These are phyloP conservation scores for Hura crepitans DNA, from an alignment of 441 rosid species.

Conservation along the genomic window DNA sequence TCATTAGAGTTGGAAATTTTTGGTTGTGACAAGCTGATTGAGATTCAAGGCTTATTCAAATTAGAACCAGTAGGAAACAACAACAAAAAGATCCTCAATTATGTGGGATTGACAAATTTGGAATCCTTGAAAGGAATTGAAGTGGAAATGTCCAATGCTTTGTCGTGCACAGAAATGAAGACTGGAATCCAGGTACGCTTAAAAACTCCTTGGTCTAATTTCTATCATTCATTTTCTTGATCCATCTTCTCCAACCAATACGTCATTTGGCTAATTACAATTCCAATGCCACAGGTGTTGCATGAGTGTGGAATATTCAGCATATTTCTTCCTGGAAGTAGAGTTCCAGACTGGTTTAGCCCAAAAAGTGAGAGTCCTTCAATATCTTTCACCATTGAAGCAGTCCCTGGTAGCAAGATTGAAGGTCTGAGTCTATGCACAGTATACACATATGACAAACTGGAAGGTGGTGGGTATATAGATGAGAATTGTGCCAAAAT, in stretches of 20 bases:
- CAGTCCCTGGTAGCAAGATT: constrained; percentile 5
- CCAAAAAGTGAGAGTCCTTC: constrained; percentile 3
- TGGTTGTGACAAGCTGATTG: constrained; percentile 13
- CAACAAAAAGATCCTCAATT: constrained; percentile 1
- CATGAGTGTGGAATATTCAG: constrained; percentile 22
- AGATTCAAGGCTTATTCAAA: constrained; percentile 22
- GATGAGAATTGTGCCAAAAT: not conserved
- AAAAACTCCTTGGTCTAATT: not conserved
- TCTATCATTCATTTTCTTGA: not conserved
- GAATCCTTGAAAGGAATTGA: constrained; percentile 8
- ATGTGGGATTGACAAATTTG: constrained; percentile 14
- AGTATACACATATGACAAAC: not conserved
- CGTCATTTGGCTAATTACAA: not conserved
- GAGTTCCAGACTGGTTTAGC: constrained; percentile 22
- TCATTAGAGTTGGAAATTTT: not conserved
- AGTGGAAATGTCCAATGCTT: constrained; percentile 23
- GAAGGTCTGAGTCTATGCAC: constrained; percentile 20
- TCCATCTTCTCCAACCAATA: not conserved
- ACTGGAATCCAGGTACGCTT: constrained; percentile 12
- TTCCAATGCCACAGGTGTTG: constrained; percentile 7
- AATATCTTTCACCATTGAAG: constrained; percentile 13
- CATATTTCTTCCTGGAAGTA: constrained; percentile 23
- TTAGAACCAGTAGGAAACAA: constrained; percentile 16
- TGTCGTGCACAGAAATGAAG: constrained; percentile 17
- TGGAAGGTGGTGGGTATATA: not conserved